phyloP scores from a whole-genome alignment of 2,329 filamentous ascomycete genomes.

The Purpureocillium takamizusanense region DNA sequence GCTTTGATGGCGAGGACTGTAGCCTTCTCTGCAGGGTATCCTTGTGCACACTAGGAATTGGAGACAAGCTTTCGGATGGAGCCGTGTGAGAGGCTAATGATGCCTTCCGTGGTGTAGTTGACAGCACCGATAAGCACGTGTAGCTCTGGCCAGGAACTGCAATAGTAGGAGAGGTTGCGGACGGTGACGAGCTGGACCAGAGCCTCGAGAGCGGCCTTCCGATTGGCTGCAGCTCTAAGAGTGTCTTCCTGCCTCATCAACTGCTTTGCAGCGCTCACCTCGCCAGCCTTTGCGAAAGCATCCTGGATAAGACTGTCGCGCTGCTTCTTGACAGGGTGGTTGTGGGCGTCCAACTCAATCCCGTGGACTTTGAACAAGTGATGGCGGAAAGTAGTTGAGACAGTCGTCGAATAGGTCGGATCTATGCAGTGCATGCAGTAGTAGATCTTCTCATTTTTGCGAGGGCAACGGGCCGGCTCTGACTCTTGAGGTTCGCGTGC shows the following conservation, averaged over 20 bases:
- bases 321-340: no score
- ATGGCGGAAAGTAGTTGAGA: no score
- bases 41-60: slow-evolving; percentile 4
- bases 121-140: slow-evolving; percentile 2
- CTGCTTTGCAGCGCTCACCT: slow-evolving; percentile 1
- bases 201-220: slow-evolving; percentile 2
- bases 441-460: no score
- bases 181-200: slow-evolving; percentile 3
- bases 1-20: slow-evolving; percentile 1
- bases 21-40: slow-evolving; percentile 4
- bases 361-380: no score
- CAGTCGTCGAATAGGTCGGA: no score
- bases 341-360: no score
- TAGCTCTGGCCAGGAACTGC: slow-evolving; percentile 2
- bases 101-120: slow-evolving; percentile 1
- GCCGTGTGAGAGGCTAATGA: slow-evolving; percentile 2
- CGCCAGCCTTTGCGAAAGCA: no score
- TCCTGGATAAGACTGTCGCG: no score
- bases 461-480: no score
- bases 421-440: no score
- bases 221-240: slow-evolving; percentile 3
- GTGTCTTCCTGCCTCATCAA: slow-evolving; percentile 1
- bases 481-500: no score
- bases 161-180: slow-evolving; percentile 4
- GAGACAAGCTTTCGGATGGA: slow-evolving; percentile 4